Conservation (phyloP, 1,284 basidiomycete species). For the Tilletia caries region DNA sequence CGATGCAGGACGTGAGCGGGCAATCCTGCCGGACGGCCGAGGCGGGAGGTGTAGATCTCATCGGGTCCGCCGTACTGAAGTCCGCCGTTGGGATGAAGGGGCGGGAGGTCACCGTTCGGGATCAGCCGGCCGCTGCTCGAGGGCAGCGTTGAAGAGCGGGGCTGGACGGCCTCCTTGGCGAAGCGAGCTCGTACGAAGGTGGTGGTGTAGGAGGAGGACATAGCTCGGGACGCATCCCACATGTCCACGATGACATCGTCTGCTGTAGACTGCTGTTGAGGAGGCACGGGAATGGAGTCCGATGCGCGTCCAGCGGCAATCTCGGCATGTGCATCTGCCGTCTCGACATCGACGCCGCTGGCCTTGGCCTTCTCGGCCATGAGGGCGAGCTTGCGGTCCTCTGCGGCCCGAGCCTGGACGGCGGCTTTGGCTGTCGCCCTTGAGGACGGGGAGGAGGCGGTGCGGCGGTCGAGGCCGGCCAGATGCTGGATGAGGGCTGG, state of each 20-base stretch:
- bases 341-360: slow-evolving; percentile 8
- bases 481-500: slow-evolving; percentile 6
- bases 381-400: slow-evolving; percentile 2
- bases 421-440: neutral
- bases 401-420: neutral
- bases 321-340: slow-evolving; percentile 12
- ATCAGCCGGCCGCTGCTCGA: neutral
- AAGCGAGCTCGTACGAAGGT: neutral
- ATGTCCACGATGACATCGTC: slow-evolving; percentile 3
- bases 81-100: slow-evolving; percentile 39
- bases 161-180: neutral
- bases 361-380: neutral
- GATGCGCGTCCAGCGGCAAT: neutral
- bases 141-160: neutral
- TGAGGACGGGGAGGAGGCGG: neutral
- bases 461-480: neutral
- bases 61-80: slow-evolving; percentile 49
- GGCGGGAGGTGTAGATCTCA: slow-evolving; percentile 35
- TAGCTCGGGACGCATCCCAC: slow-evolving; percentile 7
- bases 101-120: slow-evolving; percentile 15
- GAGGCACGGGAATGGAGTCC: neutral
- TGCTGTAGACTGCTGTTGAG: neutral
- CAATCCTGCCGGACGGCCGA: slow-evolving; percentile 29
- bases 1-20: slow-evolving; percentile 41
- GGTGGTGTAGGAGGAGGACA: neutral